phyloP scores from a whole-genome alignment of 345 rosid genomes.

The Melaleuca quinquenervia region DNA sequence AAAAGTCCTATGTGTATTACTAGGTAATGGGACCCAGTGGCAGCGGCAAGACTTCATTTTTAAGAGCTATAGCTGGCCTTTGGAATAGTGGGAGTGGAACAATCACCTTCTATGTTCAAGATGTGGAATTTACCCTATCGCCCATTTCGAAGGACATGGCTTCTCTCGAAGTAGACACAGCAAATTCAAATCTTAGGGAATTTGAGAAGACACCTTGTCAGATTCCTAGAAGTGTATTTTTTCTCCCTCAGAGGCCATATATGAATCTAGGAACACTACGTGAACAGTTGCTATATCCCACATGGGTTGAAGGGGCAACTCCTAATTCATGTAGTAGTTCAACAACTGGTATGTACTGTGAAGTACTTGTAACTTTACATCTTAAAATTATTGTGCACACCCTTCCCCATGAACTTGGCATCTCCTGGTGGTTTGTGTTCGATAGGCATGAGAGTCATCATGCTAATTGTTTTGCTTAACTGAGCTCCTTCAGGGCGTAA shows the following conservation, averaged over 20 bases:
- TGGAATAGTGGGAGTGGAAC: conserved; percentile 84
- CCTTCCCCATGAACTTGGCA: not conserved
- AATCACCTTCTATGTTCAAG: conserved; percentile 54
- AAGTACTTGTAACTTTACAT: not conserved
- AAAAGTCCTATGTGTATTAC: conserved; percentile 4
- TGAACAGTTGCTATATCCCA: conserved; percentile 89
- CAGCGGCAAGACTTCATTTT: conserved; percentile 87
- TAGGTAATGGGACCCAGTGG: conserved; percentile 95
- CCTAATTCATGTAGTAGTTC: conserved; percentile 11
- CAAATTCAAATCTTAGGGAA: conserved; percentile 2
- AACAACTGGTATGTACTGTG: conserved; percentile 19
- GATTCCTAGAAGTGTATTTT: conserved; percentile 44
- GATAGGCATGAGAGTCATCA: not conserved
- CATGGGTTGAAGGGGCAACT: conserved; percentile 38
- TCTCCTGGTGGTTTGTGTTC: not conserved
- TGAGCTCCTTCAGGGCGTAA: not conserved
- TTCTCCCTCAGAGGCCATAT: conserved; percentile 96
- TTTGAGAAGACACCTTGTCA: conserved; percentile 14
- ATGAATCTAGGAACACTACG: conserved; percentile 96
- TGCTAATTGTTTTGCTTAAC: not conserved
- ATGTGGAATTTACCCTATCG: conserved; percentile 16
- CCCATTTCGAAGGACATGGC: conserved; percentile 14
- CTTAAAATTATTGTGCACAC: not conserved
- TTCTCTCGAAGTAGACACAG: conserved; percentile 10
- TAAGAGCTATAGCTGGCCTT: conserved; percentile 93